These are phyloP conservation scores for Exophiala sp. DNA, from an alignment of 2,329 filamentous ascomycete genomes.

Conservation along the genomic window DNA sequence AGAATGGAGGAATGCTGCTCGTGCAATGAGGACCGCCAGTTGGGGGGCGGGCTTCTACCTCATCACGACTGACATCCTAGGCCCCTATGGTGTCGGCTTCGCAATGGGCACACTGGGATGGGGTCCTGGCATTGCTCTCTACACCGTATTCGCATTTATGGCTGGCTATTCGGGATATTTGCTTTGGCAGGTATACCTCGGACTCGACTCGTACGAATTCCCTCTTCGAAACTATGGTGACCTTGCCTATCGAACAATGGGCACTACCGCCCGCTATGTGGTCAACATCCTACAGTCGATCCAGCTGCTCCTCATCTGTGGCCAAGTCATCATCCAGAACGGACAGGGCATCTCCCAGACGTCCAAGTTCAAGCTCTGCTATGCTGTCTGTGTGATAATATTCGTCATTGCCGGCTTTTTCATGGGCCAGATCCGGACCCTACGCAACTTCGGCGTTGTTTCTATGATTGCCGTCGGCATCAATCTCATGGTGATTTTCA, in stretches of 20 bases:
- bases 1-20: slow-evolving; percentile 46
- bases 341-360: slow-evolving; percentile 24
- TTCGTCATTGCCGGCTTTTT: slow-evolving; percentile 30
- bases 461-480: slow-evolving; percentile 31
- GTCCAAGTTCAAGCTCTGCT: slow-evolving; percentile 28
- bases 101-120: slow-evolving; percentile 36
- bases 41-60: slow-evolving; percentile 45
- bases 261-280: slow-evolving; percentile 41
- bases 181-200: slow-evolving; percentile 44
- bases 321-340: slow-evolving; percentile 29
- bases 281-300: slow-evolving; percentile 48
- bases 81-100: slow-evolving; percentile 40
- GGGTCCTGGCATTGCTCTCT: slow-evolving; percentile 44
- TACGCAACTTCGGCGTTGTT: slow-evolving; percentile 30
- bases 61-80: slow-evolving; percentile 47
- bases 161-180: slow-evolving; percentile 44
- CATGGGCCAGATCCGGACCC: slow-evolving; percentile 31
- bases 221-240: slow-evolving; percentile 46
- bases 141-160: slow-evolving; percentile 42
- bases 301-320: slow-evolving; percentile 36
- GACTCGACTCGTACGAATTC: slow-evolving; percentile 45
- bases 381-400: slow-evolving; percentile 29
- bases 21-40: slow-evolving; percentile 43
- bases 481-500: slow-evolving; percentile 32
- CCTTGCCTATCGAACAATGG: slow-evolving; percentile 46